Percentiles rank a stretch among this genome's conserved stretches.
phyloP scores from a whole-genome alignment of 225 moss, liverwort and hornwort species.

The Sphagnum contortum region DNA sequence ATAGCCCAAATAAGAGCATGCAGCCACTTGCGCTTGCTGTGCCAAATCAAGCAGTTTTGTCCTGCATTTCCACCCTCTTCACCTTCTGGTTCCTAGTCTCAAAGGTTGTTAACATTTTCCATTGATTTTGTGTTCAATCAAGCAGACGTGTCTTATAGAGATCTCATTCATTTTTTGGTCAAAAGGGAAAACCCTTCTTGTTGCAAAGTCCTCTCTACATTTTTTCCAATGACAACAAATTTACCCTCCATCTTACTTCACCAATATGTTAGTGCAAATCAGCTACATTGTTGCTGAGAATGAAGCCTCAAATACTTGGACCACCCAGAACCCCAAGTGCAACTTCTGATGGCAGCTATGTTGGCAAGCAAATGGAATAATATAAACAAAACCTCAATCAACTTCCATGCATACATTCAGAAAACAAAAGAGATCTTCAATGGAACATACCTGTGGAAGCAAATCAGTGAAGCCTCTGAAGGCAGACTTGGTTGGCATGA shows the following conservation, averaged over 20 bases:
- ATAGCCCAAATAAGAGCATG: conserved; percentile 44
- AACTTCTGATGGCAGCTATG: too few species aligned
- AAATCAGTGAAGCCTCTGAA: conserved; percentile 1
- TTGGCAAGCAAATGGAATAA: not conserved
- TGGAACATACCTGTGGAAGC: conserved; percentile 2
- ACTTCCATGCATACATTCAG: not conserved
- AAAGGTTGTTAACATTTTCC: not conserved
- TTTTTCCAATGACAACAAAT: not conserved
- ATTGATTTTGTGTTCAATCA: not conserved
- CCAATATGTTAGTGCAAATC: not conserved
- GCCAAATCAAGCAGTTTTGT: conserved; percentile 29
- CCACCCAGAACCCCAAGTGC: not conserved
- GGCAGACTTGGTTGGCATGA: not conserved
- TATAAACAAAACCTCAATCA: not conserved
- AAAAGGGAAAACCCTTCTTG: too few species aligned
- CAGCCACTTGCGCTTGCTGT: conserved; percentile 47
- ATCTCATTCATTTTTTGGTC: too few species aligned
- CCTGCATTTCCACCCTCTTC: conserved; percentile 8
- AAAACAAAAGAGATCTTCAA: not conserved
- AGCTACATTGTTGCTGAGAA: not conserved
- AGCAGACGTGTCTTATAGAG: not conserved
- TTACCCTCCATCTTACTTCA: too few species aligned
- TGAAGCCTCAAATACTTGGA: too few species aligned
- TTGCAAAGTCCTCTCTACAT: not conserved
- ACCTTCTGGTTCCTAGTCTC: not conserved